These are phyloP conservation scores for Mariannaea sp. DNA, from an alignment of 2,329 filamentous ascomycete genomes.

Conservation along the genomic window DNA sequence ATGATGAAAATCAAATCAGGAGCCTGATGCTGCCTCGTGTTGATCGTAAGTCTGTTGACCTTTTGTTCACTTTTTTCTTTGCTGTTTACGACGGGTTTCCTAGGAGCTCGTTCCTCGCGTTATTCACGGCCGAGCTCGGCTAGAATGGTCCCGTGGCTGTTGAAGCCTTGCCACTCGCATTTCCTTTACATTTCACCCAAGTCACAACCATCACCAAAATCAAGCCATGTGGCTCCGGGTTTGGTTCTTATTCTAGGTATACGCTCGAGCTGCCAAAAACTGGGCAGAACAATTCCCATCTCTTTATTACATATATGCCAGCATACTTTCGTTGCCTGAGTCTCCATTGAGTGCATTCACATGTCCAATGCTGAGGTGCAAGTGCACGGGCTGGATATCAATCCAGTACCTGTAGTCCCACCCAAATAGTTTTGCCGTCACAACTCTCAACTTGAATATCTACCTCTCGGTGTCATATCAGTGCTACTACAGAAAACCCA, in stretches of 20 bases:
- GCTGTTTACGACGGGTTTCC: no score
- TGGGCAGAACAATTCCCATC: not conserved
- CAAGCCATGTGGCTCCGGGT: not conserved
- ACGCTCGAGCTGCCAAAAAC: not conserved
- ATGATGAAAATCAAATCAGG: not conserved
- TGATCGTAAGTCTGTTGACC: constrained; percentile 20
- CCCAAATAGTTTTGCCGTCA: constrained; percentile 11
- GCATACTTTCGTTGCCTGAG: constrained; percentile 4
- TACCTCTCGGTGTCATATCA: constrained; percentile 9
- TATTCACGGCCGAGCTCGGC: constrained; percentile 34
- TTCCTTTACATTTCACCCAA: not conserved
- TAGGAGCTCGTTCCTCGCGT: constrained; percentile 31
- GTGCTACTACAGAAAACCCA: no score
- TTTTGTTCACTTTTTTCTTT: constrained; percentile 9
- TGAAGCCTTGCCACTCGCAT: constrained; percentile 1
- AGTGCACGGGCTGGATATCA: constrained; percentile 16
- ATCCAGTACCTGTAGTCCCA: constrained; percentile 5
- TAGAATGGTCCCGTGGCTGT: constrained; percentile 23
- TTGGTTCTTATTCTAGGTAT: not conserved
- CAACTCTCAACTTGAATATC: constrained; percentile 11
- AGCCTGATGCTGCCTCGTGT: constrained; percentile 14
- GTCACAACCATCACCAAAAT: constrained; percentile 7
- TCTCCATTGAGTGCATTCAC: constrained; percentile 2
- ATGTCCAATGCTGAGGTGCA: not conserved
- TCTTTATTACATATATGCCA: not conserved